These are phyloP conservation scores for Trametes villosa DNA, from an alignment of 768 basidiomycete species.

Conservation along the genomic window DNA sequence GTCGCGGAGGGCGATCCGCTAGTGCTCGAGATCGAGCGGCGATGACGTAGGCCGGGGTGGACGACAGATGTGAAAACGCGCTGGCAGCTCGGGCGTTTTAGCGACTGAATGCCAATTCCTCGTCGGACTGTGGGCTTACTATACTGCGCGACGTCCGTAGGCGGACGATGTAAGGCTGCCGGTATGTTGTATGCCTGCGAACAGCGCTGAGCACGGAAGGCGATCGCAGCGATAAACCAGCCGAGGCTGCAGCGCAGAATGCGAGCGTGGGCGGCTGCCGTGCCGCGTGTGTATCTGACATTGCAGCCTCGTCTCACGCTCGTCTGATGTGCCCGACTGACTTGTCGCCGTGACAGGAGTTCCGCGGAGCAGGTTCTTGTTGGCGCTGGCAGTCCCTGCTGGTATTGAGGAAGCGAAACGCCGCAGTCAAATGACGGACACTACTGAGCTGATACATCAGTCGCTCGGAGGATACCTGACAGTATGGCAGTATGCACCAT, in stretches of 20 bases:
- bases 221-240: neutral
- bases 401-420: neutral
- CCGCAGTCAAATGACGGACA: conserved; percentile 3
- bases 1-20: conserved; percentile 10
- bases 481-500: no score
- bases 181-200: conserved; percentile 1
- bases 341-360: neutral
- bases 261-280: neutral
- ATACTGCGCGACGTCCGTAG: neutral
- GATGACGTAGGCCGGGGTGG: conserved; percentile 12
- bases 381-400: neutral
- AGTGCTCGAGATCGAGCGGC: neutral
- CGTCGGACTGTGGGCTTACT: neutral
- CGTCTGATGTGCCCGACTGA: neutral
- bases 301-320: neutral
- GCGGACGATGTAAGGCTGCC: neutral
- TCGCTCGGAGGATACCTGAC: neutral
- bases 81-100: conserved; percentile 4
- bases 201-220: neutral
- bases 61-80: no score
- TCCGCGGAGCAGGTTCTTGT: neutral
- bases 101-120: neutral
- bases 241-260: neutral
- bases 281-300: conserved; percentile 5
- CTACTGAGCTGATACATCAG: neutral